Evolutionary conservation across 2,329 filamentous ascomycete genomes (phyloP).

Genomic region (Didymellaceae sp.): DNA sequence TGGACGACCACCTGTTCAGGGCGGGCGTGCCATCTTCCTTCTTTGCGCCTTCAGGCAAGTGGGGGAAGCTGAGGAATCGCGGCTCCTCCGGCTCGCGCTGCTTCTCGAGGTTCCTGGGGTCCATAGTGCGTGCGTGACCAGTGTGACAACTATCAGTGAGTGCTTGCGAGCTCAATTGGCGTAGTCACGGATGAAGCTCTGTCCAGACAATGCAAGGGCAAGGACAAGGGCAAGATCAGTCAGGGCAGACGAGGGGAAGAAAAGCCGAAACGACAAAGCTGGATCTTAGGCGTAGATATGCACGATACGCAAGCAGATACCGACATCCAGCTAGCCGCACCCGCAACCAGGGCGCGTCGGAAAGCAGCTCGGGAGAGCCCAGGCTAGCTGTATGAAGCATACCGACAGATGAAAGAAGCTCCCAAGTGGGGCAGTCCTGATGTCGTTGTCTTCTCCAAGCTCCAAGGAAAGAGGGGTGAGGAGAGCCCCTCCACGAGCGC

Average conservation of each 20-base stretch:
- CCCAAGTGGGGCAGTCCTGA: slow-evolving; percentile 27
- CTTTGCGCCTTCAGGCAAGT: slow-evolving; percentile 59
- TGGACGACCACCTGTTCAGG: slow-evolving; percentile 86
- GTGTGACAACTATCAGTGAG: background rate
- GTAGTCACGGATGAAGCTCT: background rate
- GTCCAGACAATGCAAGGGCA: background rate
- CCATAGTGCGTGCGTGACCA: slow-evolving; percentile 37
- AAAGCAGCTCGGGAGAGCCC: slow-evolving; percentile 16
- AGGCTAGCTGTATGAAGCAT: slow-evolving; percentile 25
- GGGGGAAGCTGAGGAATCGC: slow-evolving; percentile 64
- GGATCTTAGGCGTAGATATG: slow-evolving; percentile 26
- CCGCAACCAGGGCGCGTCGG: slow-evolving; percentile 23
- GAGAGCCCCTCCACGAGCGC: slow-evolving; percentile 21
- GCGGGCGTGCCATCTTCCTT: slow-evolving; percentile 63
- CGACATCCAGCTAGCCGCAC: slow-evolving; percentile 28
- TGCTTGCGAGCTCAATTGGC: background rate
- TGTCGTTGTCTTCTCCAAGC: slow-evolving; percentile 22
- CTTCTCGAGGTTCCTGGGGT: slow-evolving; percentile 45
- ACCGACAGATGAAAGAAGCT: slow-evolving; percentile 22
- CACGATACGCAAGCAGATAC: slow-evolving; percentile 27
- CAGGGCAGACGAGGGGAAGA: slow-evolving; percentile 1
- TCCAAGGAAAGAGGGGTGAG: slow-evolving; percentile 30
- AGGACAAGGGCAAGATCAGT: background rate
- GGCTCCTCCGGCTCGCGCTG: slow-evolving; percentile 48
- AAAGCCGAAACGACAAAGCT: slow-evolving; percentile 12